A percentile compares a stretch with the other conserved stretches of the same genome.
Conservation (phyloP, 306 rosid genomes). For the Citrullus colocynthis region DNA sequence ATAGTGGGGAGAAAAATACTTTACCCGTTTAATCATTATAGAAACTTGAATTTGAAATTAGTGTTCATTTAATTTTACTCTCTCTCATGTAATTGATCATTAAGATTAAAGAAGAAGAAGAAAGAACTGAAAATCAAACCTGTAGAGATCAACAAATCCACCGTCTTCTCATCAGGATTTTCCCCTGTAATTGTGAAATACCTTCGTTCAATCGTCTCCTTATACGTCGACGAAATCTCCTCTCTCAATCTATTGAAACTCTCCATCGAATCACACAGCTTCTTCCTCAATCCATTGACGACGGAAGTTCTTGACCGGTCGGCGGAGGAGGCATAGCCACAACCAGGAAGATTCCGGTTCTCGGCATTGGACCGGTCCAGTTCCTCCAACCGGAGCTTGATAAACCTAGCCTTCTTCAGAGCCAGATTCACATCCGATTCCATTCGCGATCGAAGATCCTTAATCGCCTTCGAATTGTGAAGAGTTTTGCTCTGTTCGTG, state of each 20-base stretch:
- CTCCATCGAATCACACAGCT: slow-evolving; percentile 79
- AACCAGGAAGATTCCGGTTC: slow-evolving; percentile 49
- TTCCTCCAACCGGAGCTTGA: slow-evolving; percentile 63
- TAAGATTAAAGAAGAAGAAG: neutral
- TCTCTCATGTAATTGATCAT: too few relatives aligned
- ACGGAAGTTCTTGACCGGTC: slow-evolving; percentile 74
- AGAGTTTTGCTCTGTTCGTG: slow-evolving; percentile 71
- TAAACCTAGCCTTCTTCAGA: slow-evolving; percentile 60
- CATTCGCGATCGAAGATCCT: slow-evolving; percentile 67
- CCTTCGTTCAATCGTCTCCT: slow-evolving; percentile 75
- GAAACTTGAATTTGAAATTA: too few relatives aligned
- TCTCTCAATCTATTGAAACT: slow-evolving; percentile 43
- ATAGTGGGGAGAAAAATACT: too few relatives aligned
- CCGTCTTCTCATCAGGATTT: slow-evolving; percentile 74
- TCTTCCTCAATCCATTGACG: slow-evolving; percentile 70
- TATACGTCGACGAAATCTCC: slow-evolving; percentile 50
- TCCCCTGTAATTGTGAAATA: slow-evolving; percentile 87
- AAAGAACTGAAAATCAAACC: slow-evolving; percentile 22
- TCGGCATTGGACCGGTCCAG: slow-evolving; percentile 80
- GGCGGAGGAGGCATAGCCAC: slow-evolving; percentile 76
- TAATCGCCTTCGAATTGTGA: slow-evolving; percentile 57
- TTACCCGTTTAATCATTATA: too few relatives aligned
- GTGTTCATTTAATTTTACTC: too few relatives aligned
- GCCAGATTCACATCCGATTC: slow-evolving; percentile 56
- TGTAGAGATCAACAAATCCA: slow-evolving; percentile 71